phyloP scores from a whole-genome alignment of 2,329 filamentous ascomycete species.

The Purpureocillium takamizusanense region DNA sequence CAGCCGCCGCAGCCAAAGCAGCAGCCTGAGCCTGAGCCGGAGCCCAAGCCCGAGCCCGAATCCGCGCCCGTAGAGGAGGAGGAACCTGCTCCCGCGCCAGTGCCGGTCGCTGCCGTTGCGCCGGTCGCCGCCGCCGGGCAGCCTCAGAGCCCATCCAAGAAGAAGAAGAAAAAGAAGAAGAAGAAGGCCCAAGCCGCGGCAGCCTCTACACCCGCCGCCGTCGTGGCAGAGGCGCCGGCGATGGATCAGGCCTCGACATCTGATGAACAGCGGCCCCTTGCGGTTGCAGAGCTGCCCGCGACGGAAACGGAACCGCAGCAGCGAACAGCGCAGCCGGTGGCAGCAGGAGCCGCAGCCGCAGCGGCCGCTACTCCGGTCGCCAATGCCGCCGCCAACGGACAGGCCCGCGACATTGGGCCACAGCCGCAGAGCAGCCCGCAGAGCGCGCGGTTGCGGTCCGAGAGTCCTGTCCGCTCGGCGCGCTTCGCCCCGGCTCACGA shows the following conservation, averaged over 20 bases:
- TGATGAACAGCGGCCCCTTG: too few species aligned
- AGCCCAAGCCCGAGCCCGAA: too few species aligned
- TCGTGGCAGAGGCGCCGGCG: not conserved
- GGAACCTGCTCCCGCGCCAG: too few species aligned
- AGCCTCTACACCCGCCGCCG: not conserved
- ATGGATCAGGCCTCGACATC: not conserved
- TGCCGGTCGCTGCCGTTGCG: too few species aligned
- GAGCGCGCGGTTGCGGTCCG: conserved; percentile 32
- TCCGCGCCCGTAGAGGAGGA: too few species aligned
- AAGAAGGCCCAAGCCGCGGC: conserved; percentile 2
- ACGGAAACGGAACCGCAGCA: too few species aligned
- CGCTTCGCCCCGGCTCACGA: conserved; percentile 55
- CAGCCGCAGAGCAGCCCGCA: conserved; percentile 8
- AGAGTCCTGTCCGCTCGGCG: conserved; percentile 58
- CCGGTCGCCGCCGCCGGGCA: not conserved
- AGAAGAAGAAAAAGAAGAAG: conserved; percentile 9
- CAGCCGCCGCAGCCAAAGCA: not conserved
- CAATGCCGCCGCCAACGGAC: not conserved
- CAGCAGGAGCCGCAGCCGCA: conserved; percentile 9
- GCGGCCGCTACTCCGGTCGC: not conserved
- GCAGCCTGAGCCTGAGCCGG: not conserved
- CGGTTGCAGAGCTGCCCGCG: too few species aligned
- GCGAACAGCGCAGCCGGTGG: too few species aligned
- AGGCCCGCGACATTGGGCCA: not conserved
- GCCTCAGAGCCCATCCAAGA: conserved; percentile 1